Evolutionary conservation across 2,329 filamentous ascomycete species (phyloP).

Genomic region (Orbilia javanica): DNA sequence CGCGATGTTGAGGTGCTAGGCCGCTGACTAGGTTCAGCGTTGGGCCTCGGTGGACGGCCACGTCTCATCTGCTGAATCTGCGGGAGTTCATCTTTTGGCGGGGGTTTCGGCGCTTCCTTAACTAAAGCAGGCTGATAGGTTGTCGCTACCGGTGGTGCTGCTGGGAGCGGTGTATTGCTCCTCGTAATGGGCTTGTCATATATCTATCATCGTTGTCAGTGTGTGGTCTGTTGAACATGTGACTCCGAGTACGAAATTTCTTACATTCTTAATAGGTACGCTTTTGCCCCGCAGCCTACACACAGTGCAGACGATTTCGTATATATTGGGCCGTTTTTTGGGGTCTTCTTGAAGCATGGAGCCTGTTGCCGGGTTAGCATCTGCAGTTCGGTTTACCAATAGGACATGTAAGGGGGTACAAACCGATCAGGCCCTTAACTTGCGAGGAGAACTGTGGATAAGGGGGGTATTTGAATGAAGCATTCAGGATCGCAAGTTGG

Average conservation of each 20-base stretch:
- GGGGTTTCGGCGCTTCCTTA: slow-evolving; percentile 80
- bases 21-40: slow-evolving; percentile 64
- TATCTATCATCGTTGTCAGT: slow-evolving; percentile 65
- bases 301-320: slow-evolving; percentile 87
- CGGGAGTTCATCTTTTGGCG: slow-evolving; percentile 80
- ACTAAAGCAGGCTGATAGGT: slow-evolving; percentile 79
- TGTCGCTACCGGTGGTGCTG: slow-evolving; percentile 69
- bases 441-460: slow-evolving; percentile 91
- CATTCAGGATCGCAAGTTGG: slow-evolving; percentile 96
- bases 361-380: slow-evolving; percentile 68
- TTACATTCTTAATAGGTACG: slow-evolving; percentile 87
- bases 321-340: slow-evolving; percentile 86
- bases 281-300: slow-evolving; percentile 90
- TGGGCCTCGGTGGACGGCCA: slow-evolving; percentile 75
- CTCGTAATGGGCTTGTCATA: slow-evolving; percentile 68
- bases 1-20: slow-evolving; percentile 67
- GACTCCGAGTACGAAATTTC: not conserved
- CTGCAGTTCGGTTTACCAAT: slow-evolving; percentile 25
- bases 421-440: slow-evolving; percentile 90
- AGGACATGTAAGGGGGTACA: slow-evolving; percentile 61
- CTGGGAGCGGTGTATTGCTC: slow-evolving; percentile 72
- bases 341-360: slow-evolving; percentile 92
- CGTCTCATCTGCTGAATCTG: slow-evolving; percentile 94
- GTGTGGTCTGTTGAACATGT: not conserved
- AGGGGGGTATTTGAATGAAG: slow-evolving; percentile 88